Evolutionary conservation across 2,329 filamentous ascomycete species (phyloP), one percentile per base, ranked within the genome.

Genomic region (Hysterium pulicare): DNA sequence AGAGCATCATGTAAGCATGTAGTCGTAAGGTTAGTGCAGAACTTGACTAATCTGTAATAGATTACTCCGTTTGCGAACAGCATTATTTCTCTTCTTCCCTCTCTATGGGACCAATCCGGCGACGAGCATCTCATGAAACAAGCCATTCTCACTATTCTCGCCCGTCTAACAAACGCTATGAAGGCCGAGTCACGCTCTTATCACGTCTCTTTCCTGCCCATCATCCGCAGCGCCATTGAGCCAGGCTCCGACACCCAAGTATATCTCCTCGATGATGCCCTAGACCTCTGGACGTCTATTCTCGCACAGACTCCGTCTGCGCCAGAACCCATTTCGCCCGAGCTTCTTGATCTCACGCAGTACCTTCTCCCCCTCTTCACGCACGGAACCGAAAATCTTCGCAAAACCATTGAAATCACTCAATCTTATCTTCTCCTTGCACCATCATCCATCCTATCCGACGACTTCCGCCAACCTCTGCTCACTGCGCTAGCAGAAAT

Each of bases 81-180:
- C 46, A 86, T 98, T 46, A 84, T 98, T 66, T 75, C 80, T 1
- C 78, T 90, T 10, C 75, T 97, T 5, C 90, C 91, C 0, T 76
- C 76, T 3, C 75, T 97, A 0, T 98, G 93, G 93, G 83, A 87
- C 46, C 81, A 84, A 39, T 89, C 87, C 2, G 88, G 84, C 1
- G 86, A 95, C 46, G 87, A 93, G 58, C 88, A 90, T 67, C 81
- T 97, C 65, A 86, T 96, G 75, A 97, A 97, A 67, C 90, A 96
- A 67, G 83, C 89, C 1, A 90, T 97, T 40, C 78, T 97, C 44
- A 87, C 86, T 2, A 85, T 97, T 30, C 81, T 97, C 39, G 78
- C 87, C 2, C 84, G 89, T 2, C 75, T 98, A 11, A 87, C 95
- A n/a, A 83, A 83, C 60, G 86, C 90, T 2, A 87, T 97, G 80